These are phyloP conservation scores for Wickerhamomyces hampshirensis DNA, from an alignment of 805 yeast species.

Conservation along the genomic window DNA sequence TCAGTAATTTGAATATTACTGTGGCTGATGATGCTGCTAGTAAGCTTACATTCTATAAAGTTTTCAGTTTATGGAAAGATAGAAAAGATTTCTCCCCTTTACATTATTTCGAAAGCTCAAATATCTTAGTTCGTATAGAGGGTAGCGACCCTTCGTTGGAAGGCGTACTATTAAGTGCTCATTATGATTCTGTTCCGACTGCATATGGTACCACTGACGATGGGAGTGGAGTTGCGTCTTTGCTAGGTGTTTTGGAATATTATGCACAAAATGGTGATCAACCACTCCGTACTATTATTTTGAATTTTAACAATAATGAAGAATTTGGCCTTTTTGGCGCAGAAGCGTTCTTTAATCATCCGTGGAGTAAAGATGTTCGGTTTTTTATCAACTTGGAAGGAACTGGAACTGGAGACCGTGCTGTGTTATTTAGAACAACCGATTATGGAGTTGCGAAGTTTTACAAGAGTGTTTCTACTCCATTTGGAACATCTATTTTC, in stretches of 20 bases:
- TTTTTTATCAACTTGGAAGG: constrained; percentile 85
- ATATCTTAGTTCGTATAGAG: constrained; percentile 68
- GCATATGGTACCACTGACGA: constrained; percentile 89
- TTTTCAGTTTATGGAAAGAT: constrained; percentile 45
- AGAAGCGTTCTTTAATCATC: constrained; percentile 61
- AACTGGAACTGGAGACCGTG: constrained; percentile 79
- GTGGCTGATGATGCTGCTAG: constrained; percentile 33
- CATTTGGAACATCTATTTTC: constrained; percentile 75
- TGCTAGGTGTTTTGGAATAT: constrained; percentile 63
- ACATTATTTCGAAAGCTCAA: constrained; percentile 78
- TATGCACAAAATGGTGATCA: constrained; percentile 34
- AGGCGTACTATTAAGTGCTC: constrained; percentile 76
- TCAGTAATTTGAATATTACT: constrained; percentile 22
- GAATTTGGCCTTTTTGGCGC: constrained; percentile 89
- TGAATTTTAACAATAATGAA: constrained; percentile 87
- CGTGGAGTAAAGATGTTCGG: constrained; percentile 58
- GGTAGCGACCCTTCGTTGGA: constrained; percentile 57
- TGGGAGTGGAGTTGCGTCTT: constrained; percentile 81
- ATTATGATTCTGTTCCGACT: constrained; percentile 85
- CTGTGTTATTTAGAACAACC: constrained; percentile 78
- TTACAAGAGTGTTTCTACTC: constrained; percentile 49
- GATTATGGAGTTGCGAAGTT: constrained; percentile 66
- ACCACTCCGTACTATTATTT: constrained; percentile 68
- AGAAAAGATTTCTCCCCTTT: constrained; percentile 36
- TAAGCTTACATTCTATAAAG: constrained; percentile 40